phyloP scores from a whole-genome alignment of 345 rosid genomes.

The Rhodamnia rubescens region DNA sequence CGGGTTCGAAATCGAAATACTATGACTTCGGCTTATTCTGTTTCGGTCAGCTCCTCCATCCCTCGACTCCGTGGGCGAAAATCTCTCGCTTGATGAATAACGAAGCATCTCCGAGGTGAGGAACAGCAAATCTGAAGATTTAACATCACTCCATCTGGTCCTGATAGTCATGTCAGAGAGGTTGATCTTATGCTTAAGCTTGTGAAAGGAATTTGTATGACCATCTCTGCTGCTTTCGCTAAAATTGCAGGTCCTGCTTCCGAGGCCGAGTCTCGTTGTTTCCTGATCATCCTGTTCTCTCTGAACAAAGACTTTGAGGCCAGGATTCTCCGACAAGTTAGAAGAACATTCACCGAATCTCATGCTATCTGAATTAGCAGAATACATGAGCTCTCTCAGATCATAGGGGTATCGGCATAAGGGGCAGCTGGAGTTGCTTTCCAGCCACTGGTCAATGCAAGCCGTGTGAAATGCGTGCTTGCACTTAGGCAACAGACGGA shows the following conservation, averaged over 20 bases:
- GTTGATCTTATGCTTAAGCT: background rate
- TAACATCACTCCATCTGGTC: background rate
- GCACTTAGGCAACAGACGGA: slow-evolving; percentile 3
- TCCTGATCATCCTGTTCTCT: background rate
- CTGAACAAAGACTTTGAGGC: background rate
- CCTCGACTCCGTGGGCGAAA: background rate
- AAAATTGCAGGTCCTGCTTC: background rate
- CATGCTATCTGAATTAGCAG: background rate
- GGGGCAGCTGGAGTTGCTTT: background rate
- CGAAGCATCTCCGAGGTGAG: slow-evolving; percentile 1
- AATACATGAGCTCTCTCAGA: background rate
- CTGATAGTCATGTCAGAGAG: background rate
- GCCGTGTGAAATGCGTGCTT: background rate
- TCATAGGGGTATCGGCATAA: background rate
- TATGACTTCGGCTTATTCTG: background rate
- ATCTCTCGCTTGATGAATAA: background rate
- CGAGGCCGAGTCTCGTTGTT: background rate
- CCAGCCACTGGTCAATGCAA: slow-evolving; percentile 2
- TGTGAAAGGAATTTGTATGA: background rate
- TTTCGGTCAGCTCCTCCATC: background rate
- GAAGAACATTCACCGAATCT: background rate
- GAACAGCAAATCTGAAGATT: background rate
- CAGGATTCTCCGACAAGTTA: background rate
- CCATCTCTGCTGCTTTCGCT: background rate
- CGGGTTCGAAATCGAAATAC: background rate